These are phyloP conservation scores for Acanthamoeba culbertsoni DNA, from an alignment of 208 protist species.

Conservation along the genomic window DNA sequence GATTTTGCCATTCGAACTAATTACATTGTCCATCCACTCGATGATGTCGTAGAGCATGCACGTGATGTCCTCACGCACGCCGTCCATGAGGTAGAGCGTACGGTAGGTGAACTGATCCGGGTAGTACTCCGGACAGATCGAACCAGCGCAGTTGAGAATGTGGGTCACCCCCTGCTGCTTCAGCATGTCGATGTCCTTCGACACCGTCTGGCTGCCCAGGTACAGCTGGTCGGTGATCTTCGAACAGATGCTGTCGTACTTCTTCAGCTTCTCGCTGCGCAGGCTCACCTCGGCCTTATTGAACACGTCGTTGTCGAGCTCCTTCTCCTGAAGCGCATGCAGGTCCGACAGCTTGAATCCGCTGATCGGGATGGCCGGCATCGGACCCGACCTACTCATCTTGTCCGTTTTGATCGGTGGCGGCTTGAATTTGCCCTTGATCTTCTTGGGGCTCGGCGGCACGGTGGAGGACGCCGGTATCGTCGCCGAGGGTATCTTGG, in stretches of 20 bases:
- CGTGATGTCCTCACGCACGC: conserved; percentile 89
- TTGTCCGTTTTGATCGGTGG: neutral
- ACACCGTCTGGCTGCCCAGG: conserved; percentile 54
- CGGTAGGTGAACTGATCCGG: conserved; percentile 88
- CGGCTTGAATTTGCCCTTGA: conserved; percentile 40
- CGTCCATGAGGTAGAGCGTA: conserved; percentile 87
- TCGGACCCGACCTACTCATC: neutral
- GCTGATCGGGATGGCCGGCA: neutral
- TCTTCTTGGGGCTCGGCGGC: conserved; percentile 18
- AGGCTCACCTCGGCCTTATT: conserved; percentile 29
- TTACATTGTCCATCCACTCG: conserved; percentile 87
- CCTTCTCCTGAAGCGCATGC: conserved; percentile 22
- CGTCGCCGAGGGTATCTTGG: conserved; percentile 1
- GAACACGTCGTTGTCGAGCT: conserved; percentile 36
- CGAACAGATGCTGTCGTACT: conserved; percentile 59
- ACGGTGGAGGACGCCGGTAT: neutral
- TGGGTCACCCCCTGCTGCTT: conserved; percentile 88
- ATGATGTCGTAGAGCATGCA: conserved; percentile 89
- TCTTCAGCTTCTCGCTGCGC: conserved; percentile 18
- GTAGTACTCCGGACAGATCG: conserved; percentile 83
- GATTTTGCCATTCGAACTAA: conserved; percentile 79
- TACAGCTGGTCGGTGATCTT: conserved; percentile 59
- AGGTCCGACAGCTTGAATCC: conserved; percentile 46
- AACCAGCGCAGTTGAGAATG: conserved; percentile 91
- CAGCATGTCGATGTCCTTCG: conserved; percentile 47